A percentile compares a stretch with the other conserved stretches of the same genome.
These are phyloP conservation scores for Aspergillus novoparasiticus DNA, from an alignment of 2,329 filamentous ascomycete genomes.

Conservation along the genomic window DNA sequence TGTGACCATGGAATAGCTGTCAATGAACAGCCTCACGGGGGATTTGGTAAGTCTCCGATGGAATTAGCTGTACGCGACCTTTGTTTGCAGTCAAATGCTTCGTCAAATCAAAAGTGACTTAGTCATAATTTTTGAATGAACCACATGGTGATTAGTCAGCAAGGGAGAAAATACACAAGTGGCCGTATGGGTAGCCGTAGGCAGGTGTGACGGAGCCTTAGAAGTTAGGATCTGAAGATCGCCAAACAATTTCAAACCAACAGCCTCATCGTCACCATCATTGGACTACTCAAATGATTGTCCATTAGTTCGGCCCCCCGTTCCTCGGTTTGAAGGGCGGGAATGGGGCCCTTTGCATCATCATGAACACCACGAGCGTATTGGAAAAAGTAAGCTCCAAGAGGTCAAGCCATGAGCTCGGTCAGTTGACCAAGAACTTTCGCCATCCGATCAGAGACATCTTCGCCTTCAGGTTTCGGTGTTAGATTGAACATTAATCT, in stretches of 20 bases:
- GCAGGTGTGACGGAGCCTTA: neutral
- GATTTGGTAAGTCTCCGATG: neutral
- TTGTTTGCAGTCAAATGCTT: slow-evolving; percentile 10
- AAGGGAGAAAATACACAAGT: neutral
- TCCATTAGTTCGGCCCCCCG: slow-evolving; percentile 9
- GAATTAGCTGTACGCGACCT: neutral
- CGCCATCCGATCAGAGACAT: slow-evolving; percentile 2
- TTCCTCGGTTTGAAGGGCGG: slow-evolving; percentile 17
- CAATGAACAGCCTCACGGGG: neutral
- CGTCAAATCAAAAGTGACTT: neutral
- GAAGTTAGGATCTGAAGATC: neutral
- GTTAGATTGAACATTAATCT: slow-evolving; percentile 10
- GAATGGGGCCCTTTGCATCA: slow-evolving; percentile 21
- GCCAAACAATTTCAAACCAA: slow-evolving; percentile 5
- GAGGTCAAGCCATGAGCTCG: neutral
- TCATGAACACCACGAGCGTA: slow-evolving; percentile 20
- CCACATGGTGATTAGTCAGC: neutral
- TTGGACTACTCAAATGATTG: neutral
- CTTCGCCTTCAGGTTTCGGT: neutral
- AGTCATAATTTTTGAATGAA: slow-evolving; percentile 7
- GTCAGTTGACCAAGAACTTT: neutral
- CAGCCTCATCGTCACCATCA: neutral
- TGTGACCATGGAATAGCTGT: neutral
- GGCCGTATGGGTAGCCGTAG: neutral
- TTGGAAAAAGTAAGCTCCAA: neutral